Evolutionary conservation across 768 basidiomycete species (phyloP), one percentile per base, ranked within the genome.

Genomic region (Hemileccinum impolitum): DNA sequence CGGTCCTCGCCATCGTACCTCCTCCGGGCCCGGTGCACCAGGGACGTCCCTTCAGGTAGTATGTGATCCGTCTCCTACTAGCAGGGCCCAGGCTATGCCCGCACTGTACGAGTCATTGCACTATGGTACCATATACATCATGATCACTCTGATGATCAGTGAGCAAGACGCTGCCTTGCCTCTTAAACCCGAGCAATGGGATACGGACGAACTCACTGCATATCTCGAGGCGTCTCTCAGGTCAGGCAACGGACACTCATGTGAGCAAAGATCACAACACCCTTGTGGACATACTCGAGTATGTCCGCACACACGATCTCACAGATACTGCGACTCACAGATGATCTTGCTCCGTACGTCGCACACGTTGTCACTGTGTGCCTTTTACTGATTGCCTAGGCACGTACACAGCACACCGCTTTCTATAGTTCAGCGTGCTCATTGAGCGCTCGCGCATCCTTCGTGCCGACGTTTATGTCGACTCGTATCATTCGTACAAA

Each of bases 131-230:
- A n/a, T n/a, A n/a, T n/a, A n/a, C n/a, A n/a, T n/a, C n/a, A n/a
- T n/a, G n/a, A n/a, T n/a, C n/a, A n/a, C n/a, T n/a, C n/a, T n/a
- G n/a, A n/a, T n/a, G n/a, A n/a, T n/a, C n/a, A n/a, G n/a, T n/a
- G 36, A 31, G 6, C 47, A 60, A n/a, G 53, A 53, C n/a, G 62
- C 69, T 11, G 64, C 72, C 0, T 60, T 82, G 14, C 79, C 82
- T 19, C 63, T 66, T 4, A 82, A 86, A 51, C 87, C 87, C 6
- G 85, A 84, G 59, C 53, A 66, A 12, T 90, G 87, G 87, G 77
- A 75, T 0, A 73, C 81, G 0, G 66, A 75, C 6, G 76, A 89
- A 48, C 70, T 89, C 11, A 64, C 75, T 4, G 58, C 67, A 2
- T 85, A 87, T 61, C 73, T 87, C 23, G 56, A 70, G 23, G 66